These are phyloP conservation scores for Ophiocordyceps camponoti-floridani DNA, from an alignment of 2,329 filamentous ascomycete genomes.

Conservation along the genomic window DNA sequence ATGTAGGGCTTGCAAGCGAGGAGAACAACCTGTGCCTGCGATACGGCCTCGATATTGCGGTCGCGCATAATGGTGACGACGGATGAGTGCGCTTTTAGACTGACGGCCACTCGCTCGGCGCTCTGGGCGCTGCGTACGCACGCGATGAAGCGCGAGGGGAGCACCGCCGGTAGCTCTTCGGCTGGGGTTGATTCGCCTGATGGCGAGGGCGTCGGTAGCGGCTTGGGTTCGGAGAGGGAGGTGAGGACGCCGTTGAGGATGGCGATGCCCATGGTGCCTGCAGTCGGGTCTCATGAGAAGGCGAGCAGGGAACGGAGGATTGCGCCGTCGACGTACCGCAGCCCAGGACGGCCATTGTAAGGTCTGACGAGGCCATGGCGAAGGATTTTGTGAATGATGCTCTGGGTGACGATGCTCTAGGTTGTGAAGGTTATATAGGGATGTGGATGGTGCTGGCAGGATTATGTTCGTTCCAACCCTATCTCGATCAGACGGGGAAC, in stretches of 20 bases:
- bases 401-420: neutral
- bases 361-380: conserved; percentile 14
- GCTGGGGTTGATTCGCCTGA: conserved; percentile 24
- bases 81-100: conserved; percentile 44
- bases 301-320: neutral
- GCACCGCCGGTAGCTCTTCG: conserved; percentile 32
- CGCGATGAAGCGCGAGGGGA: conserved; percentile 63
- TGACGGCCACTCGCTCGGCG: conserved; percentile 48
- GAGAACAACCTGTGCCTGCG: conserved; percentile 54
- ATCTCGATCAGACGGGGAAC: too few relatives aligned
- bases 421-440: too few relatives aligned
- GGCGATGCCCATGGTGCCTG: conserved; percentile 72
- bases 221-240: conserved; percentile 37
- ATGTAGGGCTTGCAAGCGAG: conserved; percentile 69
- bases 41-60: conserved; percentile 50
- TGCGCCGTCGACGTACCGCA: conserved; percentile 44
- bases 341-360: conserved; percentile 66
- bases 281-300: neutral
- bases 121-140: conserved; percentile 57
- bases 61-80: conserved; percentile 50
- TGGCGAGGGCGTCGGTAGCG: conserved; percentile 20
- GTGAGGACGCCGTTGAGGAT: conserved; percentile 66
- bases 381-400: neutral
- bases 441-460: too few relatives aligned
- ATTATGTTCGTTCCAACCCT: too few relatives aligned